Evolutionary conservation across 75 land plant species (phyloP).

Genomic region (Cupressus sempervirens): DNA sequence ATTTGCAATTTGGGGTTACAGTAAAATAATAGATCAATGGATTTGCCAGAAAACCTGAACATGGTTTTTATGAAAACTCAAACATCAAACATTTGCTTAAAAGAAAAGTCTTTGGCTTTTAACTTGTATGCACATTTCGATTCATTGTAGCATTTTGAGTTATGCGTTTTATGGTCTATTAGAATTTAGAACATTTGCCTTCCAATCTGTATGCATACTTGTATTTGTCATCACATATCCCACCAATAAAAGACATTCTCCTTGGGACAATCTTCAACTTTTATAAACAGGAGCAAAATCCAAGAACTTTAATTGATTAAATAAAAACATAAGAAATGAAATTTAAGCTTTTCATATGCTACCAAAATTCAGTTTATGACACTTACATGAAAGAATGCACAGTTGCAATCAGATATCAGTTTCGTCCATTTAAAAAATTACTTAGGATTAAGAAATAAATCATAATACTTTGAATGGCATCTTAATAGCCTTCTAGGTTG

Average conservation of each 20-base stretch:
- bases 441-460: not conserved
- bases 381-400: not conserved
- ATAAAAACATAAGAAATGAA: not conserved
- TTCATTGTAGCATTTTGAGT: not conserved
- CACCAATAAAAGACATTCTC: not conserved
- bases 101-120: too few relatives aligned
- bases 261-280: not conserved
- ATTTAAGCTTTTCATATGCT: not conserved
- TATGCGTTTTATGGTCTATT: not conserved
- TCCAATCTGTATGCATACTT: not conserved
- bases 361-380: not conserved
- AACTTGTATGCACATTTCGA: not conserved
- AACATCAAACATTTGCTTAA: not conserved
- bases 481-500: not conserved
- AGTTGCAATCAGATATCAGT: not conserved
- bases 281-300: not conserved
- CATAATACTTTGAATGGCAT: not conserved
- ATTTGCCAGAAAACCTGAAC: not conserved
- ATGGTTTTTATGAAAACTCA: not conserved
- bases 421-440: not conserved
- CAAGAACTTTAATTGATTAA: not conserved
- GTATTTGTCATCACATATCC: not conserved
- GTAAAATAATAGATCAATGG: too few relatives aligned
- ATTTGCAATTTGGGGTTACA: too few relatives aligned
- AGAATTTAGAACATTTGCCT: not conserved